phyloP scores from a whole-genome alignment of 192 early-diverging fungal genomes.

The Linderina pennispora region DNA sequence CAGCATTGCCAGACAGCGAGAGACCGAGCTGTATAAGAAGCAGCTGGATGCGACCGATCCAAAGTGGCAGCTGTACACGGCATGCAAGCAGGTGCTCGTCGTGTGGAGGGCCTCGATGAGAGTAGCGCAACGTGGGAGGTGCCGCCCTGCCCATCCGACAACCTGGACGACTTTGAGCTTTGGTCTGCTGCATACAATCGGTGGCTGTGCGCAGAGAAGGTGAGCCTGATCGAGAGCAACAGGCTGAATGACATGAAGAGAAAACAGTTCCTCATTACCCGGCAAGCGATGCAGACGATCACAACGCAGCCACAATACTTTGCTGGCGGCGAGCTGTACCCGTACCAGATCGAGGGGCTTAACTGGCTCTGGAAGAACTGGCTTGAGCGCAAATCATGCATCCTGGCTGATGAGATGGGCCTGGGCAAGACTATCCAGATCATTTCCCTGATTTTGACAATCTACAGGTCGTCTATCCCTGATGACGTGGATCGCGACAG shows the following conservation, averaged over 20 bases:
- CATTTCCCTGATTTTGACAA: conserved; percentile 76
- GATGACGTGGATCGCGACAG: background rate
- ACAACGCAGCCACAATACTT: conserved; percentile 71
- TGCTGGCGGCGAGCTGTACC: conserved; percentile 70
- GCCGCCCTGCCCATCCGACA: conserved; percentile 18
- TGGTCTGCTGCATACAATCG: conserved; percentile 9
- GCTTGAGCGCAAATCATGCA: conserved; percentile 79
- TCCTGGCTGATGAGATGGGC: conserved; percentile 93
- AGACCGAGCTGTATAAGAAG: background rate
- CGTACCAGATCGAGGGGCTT: conserved; percentile 87
- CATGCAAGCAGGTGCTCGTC: conserved; percentile 9
- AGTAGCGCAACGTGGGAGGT: conserved; percentile 28
- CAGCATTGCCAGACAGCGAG: background rate
- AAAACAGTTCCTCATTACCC: too few species aligned
- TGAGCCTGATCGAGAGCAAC: conserved; percentile 13
- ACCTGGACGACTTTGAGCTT: conserved; percentile 3
- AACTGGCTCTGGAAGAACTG: conserved; percentile 92
- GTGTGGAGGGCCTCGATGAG: conserved; percentile 14
- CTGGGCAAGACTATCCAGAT: conserved; percentile 97
- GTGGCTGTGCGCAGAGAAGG: conserved; percentile 11
- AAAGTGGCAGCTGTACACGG: conserved; percentile 6
- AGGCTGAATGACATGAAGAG: background rate
- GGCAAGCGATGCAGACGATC: too few species aligned
- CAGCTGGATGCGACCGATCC: background rate
- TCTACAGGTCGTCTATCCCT: conserved; percentile 50